Conservation (phyloP, 78 protist genomes). For the Chrysochromulina parva region DNA sequence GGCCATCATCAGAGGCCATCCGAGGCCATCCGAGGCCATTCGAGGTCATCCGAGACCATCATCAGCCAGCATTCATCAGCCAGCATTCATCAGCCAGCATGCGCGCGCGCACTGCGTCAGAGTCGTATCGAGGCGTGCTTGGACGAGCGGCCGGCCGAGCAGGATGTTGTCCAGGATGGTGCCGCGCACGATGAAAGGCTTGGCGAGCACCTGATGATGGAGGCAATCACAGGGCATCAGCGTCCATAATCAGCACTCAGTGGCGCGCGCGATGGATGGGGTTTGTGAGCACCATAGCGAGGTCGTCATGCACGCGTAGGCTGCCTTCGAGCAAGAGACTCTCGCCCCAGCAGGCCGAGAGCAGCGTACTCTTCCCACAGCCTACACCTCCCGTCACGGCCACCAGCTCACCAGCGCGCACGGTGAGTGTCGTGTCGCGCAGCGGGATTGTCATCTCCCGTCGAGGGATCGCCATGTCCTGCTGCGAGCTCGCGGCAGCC, state of each 20-base stretch:
- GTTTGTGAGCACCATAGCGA: neutral
- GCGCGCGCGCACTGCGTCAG: neutral
- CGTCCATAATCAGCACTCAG: no score
- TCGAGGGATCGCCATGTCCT: no score
- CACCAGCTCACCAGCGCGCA: neutral
- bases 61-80: no score
- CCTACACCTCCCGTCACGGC: slow-evolving; percentile 38
- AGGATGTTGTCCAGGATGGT: slow-evolving; percentile 30
- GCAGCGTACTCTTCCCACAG: slow-evolving; percentile 30
- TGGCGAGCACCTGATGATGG: no score
- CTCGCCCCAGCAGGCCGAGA: slow-evolving; percentile 10
- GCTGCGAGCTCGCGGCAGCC: no score
- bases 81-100: no score
- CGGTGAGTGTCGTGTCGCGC: neutral
- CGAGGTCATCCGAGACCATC: no score
- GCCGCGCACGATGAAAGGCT: neutral
- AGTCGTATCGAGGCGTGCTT: neutral
- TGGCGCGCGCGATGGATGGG: no score
- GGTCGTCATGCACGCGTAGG: neutral
- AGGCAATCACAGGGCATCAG: no score
- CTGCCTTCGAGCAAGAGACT: neutral
- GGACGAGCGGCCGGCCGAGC: neutral
- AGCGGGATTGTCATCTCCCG: neutral
- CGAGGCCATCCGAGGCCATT: no score
- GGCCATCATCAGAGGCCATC: no score